Base-by-base conservation (phyloP, 257 asterid species). In the Ehretia macrophylla region DNA sequence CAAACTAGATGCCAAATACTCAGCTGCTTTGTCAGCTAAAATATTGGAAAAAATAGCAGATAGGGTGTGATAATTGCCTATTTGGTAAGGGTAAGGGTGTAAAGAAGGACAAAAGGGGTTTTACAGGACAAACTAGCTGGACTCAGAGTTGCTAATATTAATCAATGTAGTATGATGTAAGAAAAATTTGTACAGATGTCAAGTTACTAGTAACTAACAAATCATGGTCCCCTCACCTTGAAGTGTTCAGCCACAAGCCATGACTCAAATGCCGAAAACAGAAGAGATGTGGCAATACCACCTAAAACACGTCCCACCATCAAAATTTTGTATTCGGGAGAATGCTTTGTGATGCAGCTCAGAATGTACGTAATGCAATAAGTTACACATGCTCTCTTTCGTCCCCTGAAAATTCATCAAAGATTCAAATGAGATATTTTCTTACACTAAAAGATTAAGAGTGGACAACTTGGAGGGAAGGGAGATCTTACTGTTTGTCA, bases 181-280 rank as follows among this genome's bases (percentile, higher is more conserved):
- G 13, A 49, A 52, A 52, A 12, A 11, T 4, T 32, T 10, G 4
- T 52, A 11, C 38, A 11, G 16, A 52, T 4, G 3, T 14, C 1
- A 23, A 52, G 32, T 52, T 22, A 11, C 10, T 17, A 52, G 17
- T 20, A 10, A 20, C 10, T 11, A 40, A 56, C 3, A 49, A 5
- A 32, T 19, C 17, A 51, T 70, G 48, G 38, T 59, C 8, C 11
- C 59, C 66, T 66, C 49, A 91, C 98, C 98, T 91, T 91, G 85
- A 81, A 81, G 85, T 91, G 98, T 66, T 91, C 98, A 1, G 98
- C 98, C 70, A 91, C 98, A 56, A 91, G 94, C 98, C 98, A 91
- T 11, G 98, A 91, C 72, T 91, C 98, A 68, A 91, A 91, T 20
- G 96, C 84, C 56, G 98, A 91, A 68, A 88, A 91, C 81, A 91